These are phyloP conservation scores for Exophiala bonariae DNA, from an alignment of 2,329 filamentous ascomycete species.

Conservation along the genomic window DNA sequence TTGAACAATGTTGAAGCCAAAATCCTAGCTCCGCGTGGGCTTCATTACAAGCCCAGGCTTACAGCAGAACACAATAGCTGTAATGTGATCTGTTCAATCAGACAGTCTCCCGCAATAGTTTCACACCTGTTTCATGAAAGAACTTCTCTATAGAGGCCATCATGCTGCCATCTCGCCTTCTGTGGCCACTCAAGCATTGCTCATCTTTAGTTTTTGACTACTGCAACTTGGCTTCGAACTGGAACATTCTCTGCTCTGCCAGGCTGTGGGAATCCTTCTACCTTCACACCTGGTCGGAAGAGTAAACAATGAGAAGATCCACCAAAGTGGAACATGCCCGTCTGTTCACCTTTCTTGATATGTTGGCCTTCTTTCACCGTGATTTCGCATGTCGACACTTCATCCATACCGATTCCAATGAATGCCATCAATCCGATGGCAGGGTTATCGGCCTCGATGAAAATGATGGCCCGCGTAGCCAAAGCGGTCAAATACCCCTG, in stretches of 20 bases:
- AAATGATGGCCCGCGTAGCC: conserved; percentile 69
- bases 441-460: conserved; percentile 68
- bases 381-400: conserved; percentile 72
- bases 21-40: too few species aligned
- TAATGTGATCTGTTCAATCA: too few species aligned
- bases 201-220: too few species aligned
- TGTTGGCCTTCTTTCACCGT: conserved; percentile 66
- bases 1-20: too few species aligned
- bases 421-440: conserved; percentile 70
- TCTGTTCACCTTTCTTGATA: conserved; percentile 68
- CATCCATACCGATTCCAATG: conserved; percentile 72
- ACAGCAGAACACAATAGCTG: too few species aligned
- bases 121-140: too few species aligned
- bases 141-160: too few species aligned
- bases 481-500: conserved; percentile 68
- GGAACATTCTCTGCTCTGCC: conserved; percentile 42
- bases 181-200: too few species aligned
- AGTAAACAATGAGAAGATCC: conserved; percentile 69
- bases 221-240: conserved; percentile 39
- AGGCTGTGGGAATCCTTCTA: conserved; percentile 42
- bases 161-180: too few species aligned
- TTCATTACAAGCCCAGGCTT: too few species aligned
- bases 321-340: conserved; percentile 81
- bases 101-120: too few species aligned
- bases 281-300: conserved; percentile 51